Evolutionary conservation across 2,329 filamentous ascomycete species (phyloP).

Genomic region (Ophiostoma sp.): DNA sequence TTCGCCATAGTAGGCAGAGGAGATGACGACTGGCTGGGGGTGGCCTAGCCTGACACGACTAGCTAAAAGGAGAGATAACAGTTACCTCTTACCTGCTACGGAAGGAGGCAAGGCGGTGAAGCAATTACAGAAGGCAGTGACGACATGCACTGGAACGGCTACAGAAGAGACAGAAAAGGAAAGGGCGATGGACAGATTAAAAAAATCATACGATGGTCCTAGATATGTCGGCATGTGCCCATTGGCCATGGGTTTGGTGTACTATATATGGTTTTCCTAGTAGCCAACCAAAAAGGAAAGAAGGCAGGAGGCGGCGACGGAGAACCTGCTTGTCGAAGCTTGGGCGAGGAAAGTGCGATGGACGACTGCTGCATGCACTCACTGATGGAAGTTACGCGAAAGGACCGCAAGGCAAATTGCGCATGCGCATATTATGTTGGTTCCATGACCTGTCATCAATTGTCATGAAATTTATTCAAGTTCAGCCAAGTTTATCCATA

Average conservation of each 20-base stretch:
- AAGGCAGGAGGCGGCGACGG: background rate
- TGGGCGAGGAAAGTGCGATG: background rate
- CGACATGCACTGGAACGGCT: background rate
- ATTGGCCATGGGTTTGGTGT: background rate
- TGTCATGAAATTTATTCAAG: too few species aligned
- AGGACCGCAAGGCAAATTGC: background rate
- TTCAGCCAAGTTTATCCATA: too few species aligned
- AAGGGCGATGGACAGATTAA: background rate
- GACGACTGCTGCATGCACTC: background rate
- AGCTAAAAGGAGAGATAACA: background rate
- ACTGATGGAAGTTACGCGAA: background rate
- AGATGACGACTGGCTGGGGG: background rate
- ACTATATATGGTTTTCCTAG: background rate
- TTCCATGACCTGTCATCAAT: background rate
- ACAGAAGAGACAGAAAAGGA: background rate
- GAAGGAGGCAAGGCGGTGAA: constrained; percentile 3
- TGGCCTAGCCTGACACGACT: background rate
- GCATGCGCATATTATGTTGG: background rate
- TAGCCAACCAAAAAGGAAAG: background rate
- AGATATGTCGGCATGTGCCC: background rate
- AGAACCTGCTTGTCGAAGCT: background rate
- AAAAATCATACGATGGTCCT: background rate
- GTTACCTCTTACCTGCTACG: background rate
- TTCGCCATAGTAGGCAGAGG: background rate
- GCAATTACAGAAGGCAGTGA: background rate